Conservation (phyloP, 73 alveolate species). For the Loxodes magnus region DNA sequence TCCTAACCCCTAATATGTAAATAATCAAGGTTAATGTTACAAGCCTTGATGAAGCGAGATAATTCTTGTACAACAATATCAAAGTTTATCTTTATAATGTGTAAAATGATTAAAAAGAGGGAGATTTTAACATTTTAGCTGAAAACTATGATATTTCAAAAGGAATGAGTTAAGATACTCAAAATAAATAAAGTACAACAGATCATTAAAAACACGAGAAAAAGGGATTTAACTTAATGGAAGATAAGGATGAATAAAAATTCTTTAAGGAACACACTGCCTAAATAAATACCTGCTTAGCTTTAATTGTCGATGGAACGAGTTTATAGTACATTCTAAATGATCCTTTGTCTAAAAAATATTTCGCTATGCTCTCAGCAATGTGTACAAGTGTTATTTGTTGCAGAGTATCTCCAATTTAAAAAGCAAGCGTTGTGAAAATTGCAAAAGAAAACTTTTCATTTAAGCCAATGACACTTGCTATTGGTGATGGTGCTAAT, state of each 20-base stretch:
- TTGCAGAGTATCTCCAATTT: conserved; percentile 3
- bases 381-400: neutral
- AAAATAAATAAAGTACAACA: no score
- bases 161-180: no score
- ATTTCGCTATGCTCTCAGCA: neutral
- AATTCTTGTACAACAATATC: neutral
- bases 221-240: no score
- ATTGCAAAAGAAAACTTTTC: conserved; percentile 1
- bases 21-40: neutral
- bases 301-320: neutral
- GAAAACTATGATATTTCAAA: no score
- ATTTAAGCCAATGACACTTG: conserved; percentile 8
- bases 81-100: neutral
- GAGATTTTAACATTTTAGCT: no score
- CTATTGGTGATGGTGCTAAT: conserved; percentile 12
- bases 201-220: no score
- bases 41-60: neutral
- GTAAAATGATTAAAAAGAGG: no score
- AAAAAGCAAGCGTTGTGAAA: conserved; percentile 6
- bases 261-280: no score
- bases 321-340: neutral
- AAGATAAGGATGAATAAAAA: no score
- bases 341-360: neutral
- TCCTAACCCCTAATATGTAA: conserved; percentile 22
- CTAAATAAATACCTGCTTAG: no score